Evolutionary conservation across 352 stramenopile genomes (phyloP).

Genomic region (Phytophthora cajani): DNA sequence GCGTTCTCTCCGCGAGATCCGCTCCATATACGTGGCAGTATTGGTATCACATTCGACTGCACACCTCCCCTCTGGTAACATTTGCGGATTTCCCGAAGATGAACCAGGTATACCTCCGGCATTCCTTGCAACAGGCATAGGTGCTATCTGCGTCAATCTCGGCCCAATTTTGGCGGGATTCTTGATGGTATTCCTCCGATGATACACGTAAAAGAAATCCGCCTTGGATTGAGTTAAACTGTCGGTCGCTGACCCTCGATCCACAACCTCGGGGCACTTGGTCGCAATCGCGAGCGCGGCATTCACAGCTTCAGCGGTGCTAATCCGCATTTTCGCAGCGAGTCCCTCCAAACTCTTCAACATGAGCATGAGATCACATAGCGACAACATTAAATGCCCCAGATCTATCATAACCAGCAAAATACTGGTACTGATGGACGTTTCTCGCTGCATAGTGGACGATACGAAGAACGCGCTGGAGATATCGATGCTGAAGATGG

Average conservation of each 20-base stretch:
- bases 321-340: constrained; percentile 12
- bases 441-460: constrained; percentile 42
- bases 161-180: not conserved
- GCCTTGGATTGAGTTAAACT: constrained; percentile 11
- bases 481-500: constrained; percentile 58
- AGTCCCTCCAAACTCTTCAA: constrained; percentile 17
- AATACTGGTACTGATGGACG: constrained; percentile 30
- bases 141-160: constrained; percentile 3
- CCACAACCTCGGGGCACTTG: constrained; percentile 15
- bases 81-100: not conserved
- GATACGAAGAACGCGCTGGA: constrained; percentile 54
- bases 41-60: not conserved
- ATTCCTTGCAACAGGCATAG: not conserved
- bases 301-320: constrained; percentile 10
- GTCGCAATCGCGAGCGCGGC: constrained; percentile 7
- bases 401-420: constrained; percentile 44
- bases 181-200: not conserved
- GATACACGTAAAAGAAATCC: constrained; percentile 1
- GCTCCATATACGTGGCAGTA: not conserved
- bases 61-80: not conserved
- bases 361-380: constrained; percentile 31
- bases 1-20: constrained; percentile 6
- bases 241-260: not conserved
- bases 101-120: not conserved
- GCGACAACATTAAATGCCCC: constrained; percentile 30